Percentiles rank a stretch among this genome's conserved stretches.
Evolutionary conservation across 305 asterid genomes (phyloP).

Genomic region (Fraxinus dipetala): DNA sequence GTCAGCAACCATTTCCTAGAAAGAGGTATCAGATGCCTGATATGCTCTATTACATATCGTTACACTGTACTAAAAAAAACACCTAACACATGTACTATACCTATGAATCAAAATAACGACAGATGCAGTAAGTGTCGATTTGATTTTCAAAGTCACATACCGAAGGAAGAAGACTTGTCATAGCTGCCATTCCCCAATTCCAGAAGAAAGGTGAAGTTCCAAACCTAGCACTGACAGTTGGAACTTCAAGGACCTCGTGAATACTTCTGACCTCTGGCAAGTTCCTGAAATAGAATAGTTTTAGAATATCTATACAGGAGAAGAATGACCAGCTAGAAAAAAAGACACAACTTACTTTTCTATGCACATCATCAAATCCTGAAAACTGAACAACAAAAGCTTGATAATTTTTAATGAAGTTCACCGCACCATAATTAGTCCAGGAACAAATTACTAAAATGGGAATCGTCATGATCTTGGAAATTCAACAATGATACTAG

Average conservation of each 20-base stretch:
- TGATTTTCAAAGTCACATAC: slow-evolving; percentile 27
- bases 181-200: slow-evolving; percentile 57
- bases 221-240: slow-evolving; percentile 57
- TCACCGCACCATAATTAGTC: not conserved
- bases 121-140: not conserved
- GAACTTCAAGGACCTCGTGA: slow-evolving; percentile 43
- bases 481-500: not conserved
- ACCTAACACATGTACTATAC: not conserved
- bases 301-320: not conserved
- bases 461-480: not conserved
- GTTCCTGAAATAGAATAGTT: slow-evolving; percentile 31
- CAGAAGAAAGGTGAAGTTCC: slow-evolving; percentile 61
- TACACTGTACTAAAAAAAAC: not conserved
- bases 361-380: not conserved
- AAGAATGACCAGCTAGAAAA: not conserved
- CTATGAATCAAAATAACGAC: not conserved
- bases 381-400: not conserved
- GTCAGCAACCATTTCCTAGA: not conserved
- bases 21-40: not conserved
- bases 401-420: not conserved
- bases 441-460: not conserved
- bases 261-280: slow-evolving; percentile 47
- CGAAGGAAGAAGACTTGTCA: slow-evolving; percentile 41
- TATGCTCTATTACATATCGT: not conserved
- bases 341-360: not conserved